phyloP scores from a whole-genome alignment of 306 rosid species.

The Inga leiocalycina region DNA sequence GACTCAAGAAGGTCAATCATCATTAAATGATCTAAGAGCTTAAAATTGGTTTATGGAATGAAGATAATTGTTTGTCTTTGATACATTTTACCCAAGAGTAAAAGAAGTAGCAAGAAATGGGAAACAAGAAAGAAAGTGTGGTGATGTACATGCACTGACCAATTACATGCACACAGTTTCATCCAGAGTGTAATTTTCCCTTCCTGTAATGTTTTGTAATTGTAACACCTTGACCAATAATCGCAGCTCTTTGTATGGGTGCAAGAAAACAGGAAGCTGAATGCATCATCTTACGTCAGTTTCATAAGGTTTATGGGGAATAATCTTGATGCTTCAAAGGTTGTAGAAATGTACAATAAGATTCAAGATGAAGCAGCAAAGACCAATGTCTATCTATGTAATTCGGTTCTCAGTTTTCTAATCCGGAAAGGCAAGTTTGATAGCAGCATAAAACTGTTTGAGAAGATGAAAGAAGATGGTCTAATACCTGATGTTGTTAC shows the following conservation, averaged over 20 bases:
- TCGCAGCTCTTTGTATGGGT: conserved; percentile 92
- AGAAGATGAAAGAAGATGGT: conserved; percentile 79
- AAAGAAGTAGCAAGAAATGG: background rate
- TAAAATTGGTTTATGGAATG: background rate
- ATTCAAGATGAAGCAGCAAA: conserved; percentile 60
- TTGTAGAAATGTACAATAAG: conserved; percentile 61
- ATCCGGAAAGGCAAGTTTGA: conserved; percentile 68
- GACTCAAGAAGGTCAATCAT: background rate
- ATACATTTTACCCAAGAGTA: background rate
- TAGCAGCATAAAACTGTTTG: conserved; percentile 60
- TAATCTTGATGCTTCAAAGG: conserved; percentile 61
- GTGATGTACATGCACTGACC: background rate
- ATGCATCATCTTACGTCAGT: conserved; percentile 67
- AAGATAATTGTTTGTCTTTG: background rate
- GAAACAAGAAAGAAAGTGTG: background rate
- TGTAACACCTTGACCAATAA: background rate
- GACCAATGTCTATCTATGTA: conserved; percentile 67
- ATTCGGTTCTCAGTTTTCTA: conserved; percentile 75
- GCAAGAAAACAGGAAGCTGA: conserved; percentile 70
- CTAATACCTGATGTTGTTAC: conserved; percentile 68
- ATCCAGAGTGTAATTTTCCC: background rate
- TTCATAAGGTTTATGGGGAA: conserved; percentile 71
- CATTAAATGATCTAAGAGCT: background rate
- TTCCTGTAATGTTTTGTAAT: conserved; percentile 6
- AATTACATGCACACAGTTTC: background rate